These are phyloP conservation scores for Kockiozyma suomiensis DNA, from an alignment of 805 yeast species.

Conservation along the genomic window DNA sequence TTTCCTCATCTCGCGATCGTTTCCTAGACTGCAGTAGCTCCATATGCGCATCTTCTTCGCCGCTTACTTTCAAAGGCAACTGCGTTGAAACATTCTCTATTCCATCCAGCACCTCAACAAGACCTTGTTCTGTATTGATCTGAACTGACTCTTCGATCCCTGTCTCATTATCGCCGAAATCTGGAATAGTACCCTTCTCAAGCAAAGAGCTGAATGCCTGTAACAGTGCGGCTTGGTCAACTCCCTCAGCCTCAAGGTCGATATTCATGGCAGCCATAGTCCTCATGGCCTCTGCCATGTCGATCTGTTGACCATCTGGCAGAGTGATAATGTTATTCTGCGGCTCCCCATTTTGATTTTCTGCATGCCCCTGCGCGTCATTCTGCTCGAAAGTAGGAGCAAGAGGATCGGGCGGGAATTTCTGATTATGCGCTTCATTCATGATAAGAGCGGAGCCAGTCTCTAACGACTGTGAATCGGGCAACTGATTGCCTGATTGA, in stretches of 20 bases:
- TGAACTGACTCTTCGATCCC: too few species aligned
- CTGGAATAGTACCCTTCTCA: slow-evolving; percentile 1
- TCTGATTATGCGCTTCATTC: too few species aligned
- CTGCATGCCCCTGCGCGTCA: not conserved
- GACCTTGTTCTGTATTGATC: too few species aligned
- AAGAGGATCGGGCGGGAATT: too few species aligned
- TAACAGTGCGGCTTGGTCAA: slow-evolving; percentile 8
- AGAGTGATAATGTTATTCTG: not conserved
- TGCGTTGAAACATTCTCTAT: too few species aligned
- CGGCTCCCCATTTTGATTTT: not conserved
- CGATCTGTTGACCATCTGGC: slow-evolving; percentile 3
- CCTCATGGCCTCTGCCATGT: not conserved
- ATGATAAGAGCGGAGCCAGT: too few species aligned
- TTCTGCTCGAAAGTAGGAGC: not conserved
- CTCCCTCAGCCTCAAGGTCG: slow-evolving; percentile 10
- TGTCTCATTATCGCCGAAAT: not conserved
- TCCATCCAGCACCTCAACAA: too few species aligned
- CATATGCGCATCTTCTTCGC: not conserved
- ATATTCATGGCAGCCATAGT: slow-evolving; percentile 4
- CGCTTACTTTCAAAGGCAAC: too few species aligned
- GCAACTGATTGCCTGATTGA: not conserved
- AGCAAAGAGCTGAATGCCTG: slow-evolving; percentile 8
- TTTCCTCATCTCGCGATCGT: not conserved
- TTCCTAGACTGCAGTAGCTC: not conserved
- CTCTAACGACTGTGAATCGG: too few species aligned